Evolutionary conservation across 495 filamentous ascomycete species (phyloP).

Genomic region (Aspergillus heteromorphus): DNA sequence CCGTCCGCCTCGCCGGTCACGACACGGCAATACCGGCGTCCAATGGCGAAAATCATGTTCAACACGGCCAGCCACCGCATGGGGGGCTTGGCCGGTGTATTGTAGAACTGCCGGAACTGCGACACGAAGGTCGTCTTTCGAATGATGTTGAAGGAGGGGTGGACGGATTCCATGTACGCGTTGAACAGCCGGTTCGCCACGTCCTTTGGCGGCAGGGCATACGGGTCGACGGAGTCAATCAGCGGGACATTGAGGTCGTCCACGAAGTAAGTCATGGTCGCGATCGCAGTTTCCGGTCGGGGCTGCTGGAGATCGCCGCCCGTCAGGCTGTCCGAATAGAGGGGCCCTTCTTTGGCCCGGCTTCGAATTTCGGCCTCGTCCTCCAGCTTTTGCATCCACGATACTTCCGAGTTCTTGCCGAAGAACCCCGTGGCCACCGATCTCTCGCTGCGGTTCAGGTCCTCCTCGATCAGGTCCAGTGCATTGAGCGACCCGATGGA

Average conservation of each 20-base stretch:
- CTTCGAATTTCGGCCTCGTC: constrained; percentile 19
- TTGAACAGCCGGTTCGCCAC: constrained; percentile 49
- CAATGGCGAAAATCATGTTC: constrained; percentile 64
- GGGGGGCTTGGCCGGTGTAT: constrained; percentile 16
- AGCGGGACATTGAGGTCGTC: constrained; percentile 48
- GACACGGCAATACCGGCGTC: constrained; percentile 41
- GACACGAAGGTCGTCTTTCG: constrained; percentile 33
- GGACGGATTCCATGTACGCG: constrained; percentile 53
- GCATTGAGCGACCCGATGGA: constrained; percentile 55
- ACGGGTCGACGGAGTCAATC: constrained; percentile 39
- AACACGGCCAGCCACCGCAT: constrained; percentile 53
- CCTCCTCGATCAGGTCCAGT: constrained; percentile 53
- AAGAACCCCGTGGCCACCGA: constrained; percentile 51
- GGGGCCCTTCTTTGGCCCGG: background rate
- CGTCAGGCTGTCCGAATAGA: background rate
- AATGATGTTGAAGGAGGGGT: constrained; percentile 53
- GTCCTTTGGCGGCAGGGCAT: constrained; percentile 43
- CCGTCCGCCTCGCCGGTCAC: constrained; percentile 28
- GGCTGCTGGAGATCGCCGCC: background rate
- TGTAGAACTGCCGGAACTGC: constrained; percentile 39
- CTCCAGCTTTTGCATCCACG: constrained; percentile 51
- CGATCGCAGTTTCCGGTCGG: constrained; percentile 18
- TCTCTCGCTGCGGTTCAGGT: constrained; percentile 48
- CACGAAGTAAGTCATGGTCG: constrained; percentile 49
- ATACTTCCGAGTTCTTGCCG: constrained; percentile 58